Conservation (phyloP, 768 basidiomycete species). For the Harrya chromipes region DNA sequence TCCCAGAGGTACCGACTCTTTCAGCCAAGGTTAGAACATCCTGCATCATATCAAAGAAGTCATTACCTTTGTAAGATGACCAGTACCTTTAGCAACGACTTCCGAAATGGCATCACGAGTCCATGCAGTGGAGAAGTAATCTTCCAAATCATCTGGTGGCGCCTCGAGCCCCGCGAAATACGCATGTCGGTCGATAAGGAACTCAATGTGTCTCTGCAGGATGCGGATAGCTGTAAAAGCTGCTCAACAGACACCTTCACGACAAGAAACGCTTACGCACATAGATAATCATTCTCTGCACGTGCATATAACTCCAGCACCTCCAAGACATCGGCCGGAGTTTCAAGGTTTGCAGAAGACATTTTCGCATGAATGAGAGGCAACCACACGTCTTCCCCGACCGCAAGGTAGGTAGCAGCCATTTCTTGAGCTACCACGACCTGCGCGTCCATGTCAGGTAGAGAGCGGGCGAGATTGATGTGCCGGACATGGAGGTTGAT, state of each 20-base stretch:
- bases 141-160: conserved; percentile 50
- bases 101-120: conserved; percentile 53
- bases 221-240: conserved; percentile 65
- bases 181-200: conserved; percentile 43
- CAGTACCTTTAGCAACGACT: conserved; percentile 53
- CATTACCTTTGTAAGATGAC: conserved; percentile 62
- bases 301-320: conserved; percentile 59
- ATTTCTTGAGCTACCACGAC: conserved; percentile 61
- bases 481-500: conserved; percentile 65
- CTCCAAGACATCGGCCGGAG: conserved; percentile 48
- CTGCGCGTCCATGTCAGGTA: conserved; percentile 55
- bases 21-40: conserved; percentile 10
- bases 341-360: conserved; percentile 48
- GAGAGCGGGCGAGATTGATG: conserved; percentile 54
- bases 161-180: conserved; percentile 34
- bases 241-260: conserved; percentile 15
- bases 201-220: conserved; percentile 64
- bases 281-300: conserved; percentile 76
- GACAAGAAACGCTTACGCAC: conserved; percentile 44
- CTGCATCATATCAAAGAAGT: conserved; percentile 7
- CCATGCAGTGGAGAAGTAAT: conserved; percentile 60
- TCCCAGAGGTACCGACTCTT: conserved; percentile 78
- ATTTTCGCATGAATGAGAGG: conserved; percentile 58
- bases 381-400: conserved; percentile 72
- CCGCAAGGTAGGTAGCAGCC: conserved; percentile 59